These are phyloP conservation scores for Yamadazyma taylorii DNA, from an alignment of 1,139 yeast genomes.

Conservation along the genomic window DNA sequence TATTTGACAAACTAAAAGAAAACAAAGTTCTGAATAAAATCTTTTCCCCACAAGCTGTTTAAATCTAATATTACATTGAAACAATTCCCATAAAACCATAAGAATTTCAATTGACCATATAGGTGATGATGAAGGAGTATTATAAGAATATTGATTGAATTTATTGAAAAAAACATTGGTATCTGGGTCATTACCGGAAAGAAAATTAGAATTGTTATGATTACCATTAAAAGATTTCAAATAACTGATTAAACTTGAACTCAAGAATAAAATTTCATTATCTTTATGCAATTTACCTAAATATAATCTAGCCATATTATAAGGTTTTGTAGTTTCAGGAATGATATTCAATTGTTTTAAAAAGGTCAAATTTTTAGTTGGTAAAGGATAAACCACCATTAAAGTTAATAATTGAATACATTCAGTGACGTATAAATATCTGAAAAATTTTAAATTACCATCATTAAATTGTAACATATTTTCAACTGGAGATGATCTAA, in stretches of 20 bases:
- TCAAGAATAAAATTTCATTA: constrained; percentile 50
- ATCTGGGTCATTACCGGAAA: constrained; percentile 5
- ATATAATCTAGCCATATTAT: constrained; percentile 51
- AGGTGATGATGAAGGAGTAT: constrained; percentile 32
- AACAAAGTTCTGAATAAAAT: constrained; percentile 53
- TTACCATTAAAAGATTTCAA: background rate
- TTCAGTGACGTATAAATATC: constrained; percentile 55
- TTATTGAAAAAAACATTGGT: constrained; percentile 4
- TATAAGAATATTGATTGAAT: constrained; percentile 8
- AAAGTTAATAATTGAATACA: constrained; percentile 63
- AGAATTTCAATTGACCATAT: constrained; percentile 56
- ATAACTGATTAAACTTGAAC: constrained; percentile 33
- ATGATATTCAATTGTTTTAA: constrained; percentile 44
- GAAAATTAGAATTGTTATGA: background rate
- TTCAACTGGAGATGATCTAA: constrained; percentile 32
- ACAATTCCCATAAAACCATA: constrained; percentile 72
- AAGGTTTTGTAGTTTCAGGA: constrained; percentile 24
- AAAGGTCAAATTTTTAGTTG: constrained; percentile 34
- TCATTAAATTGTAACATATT: constrained; percentile 30
- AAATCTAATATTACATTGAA: constrained; percentile 66
- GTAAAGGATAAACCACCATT: constrained; percentile 67
- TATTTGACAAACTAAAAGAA: constrained; percentile 58
- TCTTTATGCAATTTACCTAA: constrained; percentile 56
- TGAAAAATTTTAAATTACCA: constrained; percentile 38
- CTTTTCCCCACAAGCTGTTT: constrained; percentile 47